Evolutionary conservation across 768 basidiomycete genomes (phyloP).

Genomic region (Pleurotus tuber-regium): DNA sequence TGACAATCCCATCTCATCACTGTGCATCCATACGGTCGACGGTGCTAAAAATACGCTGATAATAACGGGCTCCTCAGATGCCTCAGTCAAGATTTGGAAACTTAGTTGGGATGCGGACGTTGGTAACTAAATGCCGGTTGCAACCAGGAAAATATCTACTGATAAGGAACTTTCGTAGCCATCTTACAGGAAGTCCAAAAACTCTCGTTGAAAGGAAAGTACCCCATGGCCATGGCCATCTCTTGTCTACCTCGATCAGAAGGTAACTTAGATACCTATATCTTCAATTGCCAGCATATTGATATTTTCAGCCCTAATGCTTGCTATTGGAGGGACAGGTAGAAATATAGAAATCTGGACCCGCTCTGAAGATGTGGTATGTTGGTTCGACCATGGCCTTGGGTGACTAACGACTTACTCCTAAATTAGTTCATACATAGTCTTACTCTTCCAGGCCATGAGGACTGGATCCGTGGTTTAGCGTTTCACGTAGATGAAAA

Average conservation of each 20-base stretch:
- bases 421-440: constrained; percentile 60
- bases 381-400: constrained; percentile 16
- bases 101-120: constrained; percentile 26
- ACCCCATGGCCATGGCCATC: constrained; percentile 71
- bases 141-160: constrained; percentile 3
- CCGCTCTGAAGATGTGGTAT: constrained; percentile 54
- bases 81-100: constrained; percentile 73
- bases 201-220: constrained; percentile 63
- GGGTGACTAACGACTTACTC: constrained; percentile 3
- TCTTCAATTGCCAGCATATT: constrained; percentile 2
- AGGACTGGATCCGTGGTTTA: constrained; percentile 92
- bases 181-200: constrained; percentile 48
- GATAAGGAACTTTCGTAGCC: constrained; percentile 23
- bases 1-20: constrained; percentile 61
- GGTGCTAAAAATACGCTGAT: constrained; percentile 22
- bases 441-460: constrained; percentile 68
- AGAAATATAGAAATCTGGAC: constrained; percentile 76
- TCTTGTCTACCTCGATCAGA: constrained; percentile 62
- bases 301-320: constrained; percentile 45
- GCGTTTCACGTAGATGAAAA: constrained; percentile 48
- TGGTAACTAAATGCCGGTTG: constrained; percentile 26
- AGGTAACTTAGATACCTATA: constrained; percentile 39
- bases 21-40: constrained; percentile 40
- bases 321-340: constrained; percentile 88
- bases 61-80: constrained; percentile 84